Percentiles rank a stretch among this genome's conserved stretches.
Evolutionary conservation across 345 rosid genomes (phyloP).

Genomic region (Pugionium cornutum): DNA sequence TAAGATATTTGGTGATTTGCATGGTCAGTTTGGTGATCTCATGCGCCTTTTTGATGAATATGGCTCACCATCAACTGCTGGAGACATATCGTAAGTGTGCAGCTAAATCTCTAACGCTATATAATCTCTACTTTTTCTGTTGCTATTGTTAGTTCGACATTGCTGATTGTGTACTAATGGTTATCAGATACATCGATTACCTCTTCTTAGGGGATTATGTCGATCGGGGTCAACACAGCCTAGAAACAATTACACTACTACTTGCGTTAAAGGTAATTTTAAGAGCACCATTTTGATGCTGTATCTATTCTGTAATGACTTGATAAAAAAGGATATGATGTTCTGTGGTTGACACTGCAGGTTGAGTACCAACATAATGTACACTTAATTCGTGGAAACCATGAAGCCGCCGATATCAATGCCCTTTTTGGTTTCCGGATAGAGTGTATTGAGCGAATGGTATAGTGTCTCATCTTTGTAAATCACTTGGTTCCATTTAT

Average conservation of each 20-base stretch:
- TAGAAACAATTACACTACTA: constrained; percentile 89
- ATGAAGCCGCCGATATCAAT: constrained; percentile 99
- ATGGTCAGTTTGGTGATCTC: constrained; percentile 99
- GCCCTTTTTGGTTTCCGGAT: constrained; percentile 98
- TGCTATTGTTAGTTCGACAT: constrained; percentile 19
- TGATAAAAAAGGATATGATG: not conserved
- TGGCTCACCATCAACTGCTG: constrained; percentile 98
- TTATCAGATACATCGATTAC: constrained; percentile 90
- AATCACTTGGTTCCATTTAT: constrained; percentile 30
- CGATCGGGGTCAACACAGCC: constrained; percentile 98
- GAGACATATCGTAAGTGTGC: constrained; percentile 93
- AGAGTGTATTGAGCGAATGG: constrained; percentile 99
- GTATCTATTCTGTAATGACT: not conserved
- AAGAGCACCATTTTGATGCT: not conserved
- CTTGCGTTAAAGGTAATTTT: constrained; percentile 89
- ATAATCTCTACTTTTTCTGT: not conserved
- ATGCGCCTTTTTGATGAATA: constrained; percentile 99
- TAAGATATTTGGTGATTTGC: constrained; percentile 96
- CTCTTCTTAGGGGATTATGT: constrained; percentile 99
- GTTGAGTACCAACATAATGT: constrained; percentile 88
- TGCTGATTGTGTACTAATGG: constrained; percentile 29
- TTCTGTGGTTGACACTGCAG: constrained; percentile 48
- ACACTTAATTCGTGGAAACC: constrained; percentile 96
- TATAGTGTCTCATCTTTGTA: constrained; percentile 38
- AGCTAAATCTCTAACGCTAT: not conserved